phyloP scores from a whole-genome alignment of 2,329 filamentous ascomycete genomes.

The Hymenoscyphus occultus region DNA sequence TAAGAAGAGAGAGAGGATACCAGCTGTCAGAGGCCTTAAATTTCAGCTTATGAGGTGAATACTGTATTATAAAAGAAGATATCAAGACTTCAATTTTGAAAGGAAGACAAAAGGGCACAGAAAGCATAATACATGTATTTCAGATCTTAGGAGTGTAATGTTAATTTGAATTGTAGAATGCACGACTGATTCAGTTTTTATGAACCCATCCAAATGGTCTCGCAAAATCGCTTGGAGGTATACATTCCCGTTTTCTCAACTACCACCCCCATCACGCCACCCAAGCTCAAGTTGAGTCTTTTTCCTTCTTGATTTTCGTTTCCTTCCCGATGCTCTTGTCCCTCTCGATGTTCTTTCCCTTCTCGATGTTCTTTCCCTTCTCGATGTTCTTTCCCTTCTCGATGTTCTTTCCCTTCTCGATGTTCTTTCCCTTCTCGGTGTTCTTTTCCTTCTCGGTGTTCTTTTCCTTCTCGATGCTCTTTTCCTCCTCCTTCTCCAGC shows the following conservation, averaged over 20 bases:
- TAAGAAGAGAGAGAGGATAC: neutral
- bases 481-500: neutral
- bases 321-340: neutral
- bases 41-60: too few relatives aligned
- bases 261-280: too few relatives aligned
- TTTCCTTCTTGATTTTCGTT: neutral
- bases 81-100: neutral
- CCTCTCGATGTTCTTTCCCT: too few relatives aligned
- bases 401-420: neutral
- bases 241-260: too few relatives aligned
- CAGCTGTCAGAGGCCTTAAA: too few relatives aligned
- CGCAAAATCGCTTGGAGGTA: too few relatives aligned
- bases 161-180: neutral
- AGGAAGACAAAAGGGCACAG: too few relatives aligned
- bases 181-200: neutral
- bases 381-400: too few relatives aligned
- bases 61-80: neutral
- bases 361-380: too few relatives aligned
- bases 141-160: neutral
- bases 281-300: too few relatives aligned
- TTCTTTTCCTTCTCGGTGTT: neutral
- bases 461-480: neutral
- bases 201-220: too few relatives aligned
- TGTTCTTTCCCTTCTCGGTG: neutral
- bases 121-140: neutral